Evolutionary conservation across 129 eudicot genomes (phyloP), one percentile per base, ranked within the genome.

Genomic region (Logfia minima): DNA sequence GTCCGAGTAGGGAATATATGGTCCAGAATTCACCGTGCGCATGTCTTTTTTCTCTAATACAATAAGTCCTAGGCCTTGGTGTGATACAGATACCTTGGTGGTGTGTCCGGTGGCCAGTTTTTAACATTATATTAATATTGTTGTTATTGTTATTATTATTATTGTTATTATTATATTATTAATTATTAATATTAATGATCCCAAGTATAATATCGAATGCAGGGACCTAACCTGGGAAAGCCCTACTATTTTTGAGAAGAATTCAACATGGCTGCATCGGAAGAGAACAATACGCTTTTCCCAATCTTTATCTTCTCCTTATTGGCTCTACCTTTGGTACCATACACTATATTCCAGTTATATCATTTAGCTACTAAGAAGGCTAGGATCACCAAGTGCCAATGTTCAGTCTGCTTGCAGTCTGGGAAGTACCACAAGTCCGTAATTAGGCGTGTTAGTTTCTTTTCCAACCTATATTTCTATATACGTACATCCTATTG

Each of bases 241-340:
- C 34, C 41, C 37, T 53, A 66, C 55, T 68, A 66, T 64, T 43
- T 65, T 35, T n/a, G 31, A 48, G 43, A 70, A 32, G 34, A 71
- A 67, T 59, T 81, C 74, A 53, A 68, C 35, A 93, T 93, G 98
- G 95, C 90, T 60, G 83, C 88, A 72, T 84, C 97, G 29, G 98
- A 90, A 74, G 98, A 93, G 75, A 93, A 81, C 71, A 93, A 85
- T 79, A 87, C 92, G 1, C 85, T 93, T 60, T 93, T 93, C 74
- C 98, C 97, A 22, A 93, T 93, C 71, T 93, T 93, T 72, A 90
- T 93, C 32, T 84, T 90, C 84, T 88, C 98, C 21, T 66, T 93
- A 66, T 81, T 93, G 83, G 97, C 98, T 6, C 80, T 93, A 64
- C 98, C 98, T 82, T 85, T 93, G 74, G 98, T 93, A 62, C 98